Evolutionary conservation across 2,329 filamentous ascomycete species (phyloP).

Genomic region (Thermochaetoides dissita): DNA sequence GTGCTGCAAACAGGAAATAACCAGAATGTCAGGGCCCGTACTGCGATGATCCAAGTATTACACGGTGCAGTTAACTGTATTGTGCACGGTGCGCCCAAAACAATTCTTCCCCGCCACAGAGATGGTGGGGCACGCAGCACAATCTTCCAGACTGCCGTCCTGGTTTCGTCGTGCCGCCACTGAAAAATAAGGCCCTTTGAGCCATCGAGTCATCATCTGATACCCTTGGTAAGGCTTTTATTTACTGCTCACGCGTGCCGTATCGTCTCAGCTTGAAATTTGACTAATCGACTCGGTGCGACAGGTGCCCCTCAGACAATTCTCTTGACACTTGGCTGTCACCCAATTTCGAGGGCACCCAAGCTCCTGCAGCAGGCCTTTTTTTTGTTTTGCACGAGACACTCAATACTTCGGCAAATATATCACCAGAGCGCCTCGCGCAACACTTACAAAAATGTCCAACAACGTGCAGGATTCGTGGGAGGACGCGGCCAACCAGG

Average conservation of each 20-base stretch:
- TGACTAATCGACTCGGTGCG: too few species aligned
- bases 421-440: neutral
- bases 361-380: too few species aligned
- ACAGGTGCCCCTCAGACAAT: too few species aligned
- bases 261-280: too few species aligned
- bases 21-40: neutral
- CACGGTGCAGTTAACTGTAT: too few species aligned
- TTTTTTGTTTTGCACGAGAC: neutral
- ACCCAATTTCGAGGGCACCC: too few species aligned
- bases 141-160: slow-evolving; percentile 8
- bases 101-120: slow-evolving; percentile 9
- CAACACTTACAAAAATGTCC: slow-evolving; percentile 57
- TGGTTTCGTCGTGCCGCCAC: neutral
- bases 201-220: slow-evolving; percentile 1
- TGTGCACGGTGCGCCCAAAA: slow-evolving; percentile 2
- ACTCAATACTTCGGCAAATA: neutral
- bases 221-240: slow-evolving; percentile 1
- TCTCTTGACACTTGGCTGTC: too few species aligned
- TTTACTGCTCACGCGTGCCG: too few species aligned
- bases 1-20: neutral
- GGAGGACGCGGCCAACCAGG: slow-evolving; percentile 71
- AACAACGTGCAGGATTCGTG: slow-evolving; percentile 70
- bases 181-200: neutral
- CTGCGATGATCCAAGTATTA: too few species aligned
- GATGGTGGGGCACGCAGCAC: slow-evolving; percentile 12